Conservation (phyloP, 2,329 filamentous ascomycete genomes). For the Venturia carpophila region DNA sequence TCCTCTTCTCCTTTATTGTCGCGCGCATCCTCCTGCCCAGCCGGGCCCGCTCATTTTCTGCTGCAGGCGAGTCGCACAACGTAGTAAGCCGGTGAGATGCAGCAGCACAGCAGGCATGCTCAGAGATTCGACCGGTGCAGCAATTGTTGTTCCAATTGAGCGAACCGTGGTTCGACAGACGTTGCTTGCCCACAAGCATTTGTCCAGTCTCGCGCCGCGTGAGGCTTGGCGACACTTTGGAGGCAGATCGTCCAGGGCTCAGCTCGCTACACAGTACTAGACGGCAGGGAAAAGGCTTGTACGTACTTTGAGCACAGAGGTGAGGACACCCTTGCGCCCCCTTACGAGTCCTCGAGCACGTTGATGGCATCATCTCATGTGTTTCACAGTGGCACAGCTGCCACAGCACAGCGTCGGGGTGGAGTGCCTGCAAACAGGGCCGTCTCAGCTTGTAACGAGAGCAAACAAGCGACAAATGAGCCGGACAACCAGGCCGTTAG, state of each 20-base stretch:
- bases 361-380: conserved; percentile 15
- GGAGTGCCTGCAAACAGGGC: not conserved
- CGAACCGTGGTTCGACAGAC: conserved; percentile 5
- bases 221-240: not conserved
- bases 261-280: too few relatives aligned
- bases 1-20: not conserved
- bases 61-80: not conserved
- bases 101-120: not conserved
- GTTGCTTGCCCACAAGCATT: not conserved
- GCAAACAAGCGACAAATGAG: not conserved
- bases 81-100: not conserved
- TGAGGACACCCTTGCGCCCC: conserved; percentile 4
- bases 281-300: conserved; percentile 1
- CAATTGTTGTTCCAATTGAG: not conserved
- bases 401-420: not conserved
- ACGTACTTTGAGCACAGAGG: not conserved
- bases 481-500: too few relatives aligned
- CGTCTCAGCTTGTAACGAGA: conserved; percentile 10
- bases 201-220: not conserved
- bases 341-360: conserved; percentile 10
- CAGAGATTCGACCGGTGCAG: not conserved
- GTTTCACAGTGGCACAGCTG: conserved; percentile 11
- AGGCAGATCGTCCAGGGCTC: not conserved
- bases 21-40: conserved; percentile 5
- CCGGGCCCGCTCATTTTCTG: not conserved